Evolutionary conservation across 306 rosid species (phyloP), one percentile per base, ranked within the genome.

Genomic region (Prunus mongolica): DNA sequence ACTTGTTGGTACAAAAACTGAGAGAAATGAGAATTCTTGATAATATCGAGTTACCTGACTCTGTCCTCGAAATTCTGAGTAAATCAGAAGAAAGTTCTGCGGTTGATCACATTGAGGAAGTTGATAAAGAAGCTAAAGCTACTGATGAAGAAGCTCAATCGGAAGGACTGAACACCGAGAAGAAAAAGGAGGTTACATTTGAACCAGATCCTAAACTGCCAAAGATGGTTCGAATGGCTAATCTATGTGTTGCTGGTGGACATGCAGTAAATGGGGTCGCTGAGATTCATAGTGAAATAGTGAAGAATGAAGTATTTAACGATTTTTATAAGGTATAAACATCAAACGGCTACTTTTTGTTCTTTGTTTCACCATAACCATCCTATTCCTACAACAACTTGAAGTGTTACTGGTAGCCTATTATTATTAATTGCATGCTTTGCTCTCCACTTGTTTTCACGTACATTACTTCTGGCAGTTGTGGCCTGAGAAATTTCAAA

Each of bases 201-300:
- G 91, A 84, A 85, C 97, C 88, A 47, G 51, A 71, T 71, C 32
- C 75, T 71, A 34, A 71, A 55, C 64, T 71, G 27, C 96, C 95
- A 28, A 94, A 91, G 87, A 66, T 83, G 88, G 97, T 94, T 58
- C 95, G 90, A 12, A 94, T 89, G 99, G 99, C 99, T 70, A 95
- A 95, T 83, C 97, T 95, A 54, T 89, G 87, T 87, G 97, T 92
- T 77, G 97, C 84, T 70, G 97, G 97, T 77, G 99, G 99, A 84
- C 97, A 92, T 88, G 96, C 96, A 64, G 99, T 95, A 75, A 95
- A 95, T 70, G 99, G 99, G 67, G 99, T 95, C 77, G 99, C 99
- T 13, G 97, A 87, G 91, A 95, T 95, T 81, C 99, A 95, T 62
- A 95, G 96, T 82, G 89, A 95, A 87, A 95, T 95, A 76, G 99